These are phyloP conservation scores for Porphyrellus cyaneotinctus DNA, from an alignment of 768 basidiomycete genomes.

Conservation along the genomic window DNA sequence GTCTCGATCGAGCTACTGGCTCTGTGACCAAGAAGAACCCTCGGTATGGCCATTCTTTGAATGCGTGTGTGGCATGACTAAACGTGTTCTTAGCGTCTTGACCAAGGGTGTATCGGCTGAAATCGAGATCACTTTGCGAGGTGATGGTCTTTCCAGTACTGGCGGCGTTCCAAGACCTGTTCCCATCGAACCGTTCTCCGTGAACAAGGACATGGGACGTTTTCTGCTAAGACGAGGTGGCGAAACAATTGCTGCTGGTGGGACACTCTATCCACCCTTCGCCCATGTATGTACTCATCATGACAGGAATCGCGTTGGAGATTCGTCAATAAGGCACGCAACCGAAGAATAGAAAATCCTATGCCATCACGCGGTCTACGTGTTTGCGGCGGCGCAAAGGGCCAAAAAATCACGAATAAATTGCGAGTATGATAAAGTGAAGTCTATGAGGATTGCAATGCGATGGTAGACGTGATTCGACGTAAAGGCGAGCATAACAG, in stretches of 20 bases:
- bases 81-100: slow-evolving; percentile 55
- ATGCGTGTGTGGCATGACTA: background rate
- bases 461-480: slow-evolving; percentile 6
- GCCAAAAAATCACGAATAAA: slow-evolving; percentile 7
- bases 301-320: slow-evolving; percentile 43
- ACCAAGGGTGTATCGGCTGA: slow-evolving; percentile 83
- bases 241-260: slow-evolving; percentile 92
- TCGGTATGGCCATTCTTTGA: slow-evolving; percentile 43
- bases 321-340: slow-evolving; percentile 28
- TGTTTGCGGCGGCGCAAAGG: background rate
- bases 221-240: slow-evolving; percentile 83
- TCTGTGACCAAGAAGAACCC: slow-evolving; percentile 73
- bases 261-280: slow-evolving; percentile 7
- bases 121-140: slow-evolving; percentile 75
- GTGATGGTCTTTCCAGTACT: slow-evolving; percentile 46
- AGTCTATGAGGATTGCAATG: slow-evolving; percentile 15
- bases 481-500: slow-evolving; percentile 15
- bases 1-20: slow-evolving; percentile 75
- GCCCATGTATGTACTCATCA: slow-evolving; percentile 1
- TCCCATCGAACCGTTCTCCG: slow-evolving; percentile 80
- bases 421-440: slow-evolving; percentile 18
- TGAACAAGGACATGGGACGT: slow-evolving; percentile 95
- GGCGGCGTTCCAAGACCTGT: slow-evolving; percentile 51
- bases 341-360: slow-evolving; percentile 3
- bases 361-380: slow-evolving; percentile 12